phyloP scores from a whole-genome alignment of 176 grass and related monocot genomes.

The sorghum (Sorghum bicolor) region Sorghum_bicolor_NCBIv3 NC_012875.2:58496001-58496500 shows the following conservation, averaged over 20 bases:
- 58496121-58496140: background rate
- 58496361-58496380: background rate
- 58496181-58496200: background rate
- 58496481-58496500: background rate
- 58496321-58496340: background rate
- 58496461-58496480: background rate
- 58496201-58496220: background rate
- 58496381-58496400: background rate
- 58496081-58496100: background rate
- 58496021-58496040: background rate
- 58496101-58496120: background rate
- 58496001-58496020: background rate
- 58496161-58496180: background rate
- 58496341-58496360: background rate
- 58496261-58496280: background rate
- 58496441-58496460: background rate
- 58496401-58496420: background rate
- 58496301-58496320: background rate
- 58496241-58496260: background rate
- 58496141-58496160: background rate
- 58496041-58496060: background rate
- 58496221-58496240: background rate
- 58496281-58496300: background rate
- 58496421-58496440: background rate
- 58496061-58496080: background rate